Percentiles rank a stretch among this genome's conserved stretches.
Conservation (phyloP, 2,329 filamentous ascomycete genomes). For the Xylaria multiplex region DNA sequence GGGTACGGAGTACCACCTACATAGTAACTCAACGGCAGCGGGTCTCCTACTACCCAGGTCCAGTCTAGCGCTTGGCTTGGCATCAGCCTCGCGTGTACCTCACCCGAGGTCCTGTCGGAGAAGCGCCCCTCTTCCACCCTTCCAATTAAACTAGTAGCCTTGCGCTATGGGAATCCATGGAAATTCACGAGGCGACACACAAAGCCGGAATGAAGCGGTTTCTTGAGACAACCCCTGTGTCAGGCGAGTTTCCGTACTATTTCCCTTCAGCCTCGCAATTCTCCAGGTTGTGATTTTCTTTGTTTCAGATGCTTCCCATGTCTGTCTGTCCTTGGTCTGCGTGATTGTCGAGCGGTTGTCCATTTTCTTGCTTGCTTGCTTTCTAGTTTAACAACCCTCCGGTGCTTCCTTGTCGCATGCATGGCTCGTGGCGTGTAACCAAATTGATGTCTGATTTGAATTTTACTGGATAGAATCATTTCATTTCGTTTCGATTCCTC, state of each 20-base stretch:
- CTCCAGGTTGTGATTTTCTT: constrained; percentile 35
- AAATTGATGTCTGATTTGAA: neutral
- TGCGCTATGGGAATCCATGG: constrained; percentile 9
- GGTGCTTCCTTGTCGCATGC: neutral
- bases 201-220: constrained; percentile 1
- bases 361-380: neutral
- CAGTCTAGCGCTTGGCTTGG: neutral
- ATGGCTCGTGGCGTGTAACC: neutral
- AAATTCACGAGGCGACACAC: constrained; percentile 2
- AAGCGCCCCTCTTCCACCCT: neutral
- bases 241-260: constrained; percentile 39
- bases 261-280: constrained; percentile 41
- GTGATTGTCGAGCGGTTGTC: neutral
- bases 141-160: constrained; percentile 27
- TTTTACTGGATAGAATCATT: neutral
- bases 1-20: too few relatives aligned
- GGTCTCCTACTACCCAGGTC: too few relatives aligned
- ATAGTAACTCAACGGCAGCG: constrained; percentile 6
- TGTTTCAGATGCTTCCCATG: constrained; percentile 28
- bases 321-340: constrained; percentile 23
- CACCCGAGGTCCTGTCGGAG: neutral
- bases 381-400: neutral
- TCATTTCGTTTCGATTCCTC: neutral
- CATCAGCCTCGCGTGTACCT: constrained; percentile 28
- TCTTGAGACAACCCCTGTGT: constrained; percentile 47